Percentiles rank a stretch among this genome's conserved stretches.
phyloP scores from a whole-genome alignment of 495 filamentous ascomycete genomes.

The Cercophora newfieldiana region DNA sequence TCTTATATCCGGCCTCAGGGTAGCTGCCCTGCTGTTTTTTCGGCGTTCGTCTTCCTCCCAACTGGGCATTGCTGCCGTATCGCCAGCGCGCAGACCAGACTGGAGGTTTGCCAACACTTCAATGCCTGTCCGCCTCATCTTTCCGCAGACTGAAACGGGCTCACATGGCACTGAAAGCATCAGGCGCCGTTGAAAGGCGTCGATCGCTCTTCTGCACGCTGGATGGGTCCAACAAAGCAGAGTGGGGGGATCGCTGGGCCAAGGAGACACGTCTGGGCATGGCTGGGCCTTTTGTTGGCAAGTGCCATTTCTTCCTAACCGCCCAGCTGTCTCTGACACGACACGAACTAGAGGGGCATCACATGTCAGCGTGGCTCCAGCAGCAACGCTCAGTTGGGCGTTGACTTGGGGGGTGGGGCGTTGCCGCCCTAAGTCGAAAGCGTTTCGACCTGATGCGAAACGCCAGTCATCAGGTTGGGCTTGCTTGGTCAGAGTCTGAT shows the following conservation, averaged over 20 bases:
- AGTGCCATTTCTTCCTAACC: conserved; percentile 1
- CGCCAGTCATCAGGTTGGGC: background rate
- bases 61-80: background rate
- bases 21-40: background rate
- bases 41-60: background rate
- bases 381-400: background rate
- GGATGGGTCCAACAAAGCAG: conserved; percentile 8
- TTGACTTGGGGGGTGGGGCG: background rate
- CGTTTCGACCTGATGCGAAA: conserved; percentile 6
- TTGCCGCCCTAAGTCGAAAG: background rate
- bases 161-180: background rate
- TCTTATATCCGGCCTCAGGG: background rate
- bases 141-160: background rate
- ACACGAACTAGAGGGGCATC: background rate
- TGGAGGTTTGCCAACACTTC: background rate
- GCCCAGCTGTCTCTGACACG: background rate
- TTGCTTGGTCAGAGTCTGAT: background rate
- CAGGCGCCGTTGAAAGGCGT: background rate
- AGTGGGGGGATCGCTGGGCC: background rate
- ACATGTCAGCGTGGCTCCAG: background rate
- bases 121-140: background rate
- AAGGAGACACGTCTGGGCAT: too few species aligned
- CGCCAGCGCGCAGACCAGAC: background rate
- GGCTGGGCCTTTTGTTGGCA: background rate
- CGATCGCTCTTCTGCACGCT: background rate